Evolutionary conservation across 768 basidiomycete genomes (phyloP).

Genomic region (Megacollybia marginata): DNA sequence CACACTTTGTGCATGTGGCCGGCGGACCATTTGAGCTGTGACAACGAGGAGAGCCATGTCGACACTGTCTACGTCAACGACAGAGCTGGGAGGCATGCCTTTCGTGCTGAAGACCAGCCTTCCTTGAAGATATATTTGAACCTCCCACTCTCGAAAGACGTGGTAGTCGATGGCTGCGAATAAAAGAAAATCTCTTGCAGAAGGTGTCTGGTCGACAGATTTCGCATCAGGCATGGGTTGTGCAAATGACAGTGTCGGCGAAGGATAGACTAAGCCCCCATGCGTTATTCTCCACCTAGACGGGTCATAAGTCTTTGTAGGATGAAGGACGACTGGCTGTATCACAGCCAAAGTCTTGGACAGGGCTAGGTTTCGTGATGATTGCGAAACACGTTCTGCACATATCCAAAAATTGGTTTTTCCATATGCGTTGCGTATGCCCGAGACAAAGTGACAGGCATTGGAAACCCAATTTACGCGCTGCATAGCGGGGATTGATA

Average conservation of each 20-base stretch:
- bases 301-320: no score
- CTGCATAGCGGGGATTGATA: slow-evolving; percentile 17
- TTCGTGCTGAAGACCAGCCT: background rate
- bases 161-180: slow-evolving; percentile 18
- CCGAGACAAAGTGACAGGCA: slow-evolving; percentile 19
- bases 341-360: slow-evolving; percentile 8
- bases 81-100: slow-evolving; percentile 4
- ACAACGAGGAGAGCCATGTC: slow-evolving; percentile 11
- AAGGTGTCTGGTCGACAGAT: slow-evolving; percentile 4
- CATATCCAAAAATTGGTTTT: slow-evolving; percentile 19
- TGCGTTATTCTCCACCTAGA: no score
- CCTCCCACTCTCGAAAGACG: slow-evolving; percentile 14
- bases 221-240: no score
- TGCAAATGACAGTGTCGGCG: no score
- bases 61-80: slow-evolving; percentile 12
- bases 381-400: slow-evolving; percentile 13
- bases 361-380: slow-evolving; percentile 8
- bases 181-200: slow-evolving; percentile 16
- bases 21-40: slow-evolving; percentile 18
- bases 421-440: slow-evolving; percentile 15
- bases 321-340: no score
- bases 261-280: background rate
- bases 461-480: slow-evolving; percentile 14
- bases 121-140: slow-evolving; percentile 3
- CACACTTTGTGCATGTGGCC: slow-evolving; percentile 15